Evolutionary conservation across 1,139 yeast genomes (phyloP), one percentile per base, ranked within the genome.

Genomic region (Debaryomyces udenii): DNA sequence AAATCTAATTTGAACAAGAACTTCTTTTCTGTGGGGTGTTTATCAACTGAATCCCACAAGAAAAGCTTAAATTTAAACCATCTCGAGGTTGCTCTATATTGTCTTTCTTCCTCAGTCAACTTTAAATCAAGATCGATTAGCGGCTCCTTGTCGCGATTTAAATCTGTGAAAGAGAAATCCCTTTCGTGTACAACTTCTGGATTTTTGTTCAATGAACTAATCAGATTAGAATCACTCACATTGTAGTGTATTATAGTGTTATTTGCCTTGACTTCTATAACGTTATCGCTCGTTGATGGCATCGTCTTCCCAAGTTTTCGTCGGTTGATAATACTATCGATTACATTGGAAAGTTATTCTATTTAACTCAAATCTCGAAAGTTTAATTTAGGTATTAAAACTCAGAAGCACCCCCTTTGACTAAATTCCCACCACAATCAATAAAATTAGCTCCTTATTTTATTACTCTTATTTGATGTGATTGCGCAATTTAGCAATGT

Each of bases 21-120:
- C 23, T 45, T 50, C 48, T 68, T 68, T 48, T 76, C 80, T 27
- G 55, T 53, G 3, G 75, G 68, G 46, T 74, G 77, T 51, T 73
- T 76, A 38, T 72, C 80, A 10, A 64, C 56, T 4, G 78, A 73
- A 51, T 78, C 82, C 71, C 83, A 74, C 27, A 79, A 47, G 39
- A 70, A 68, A 28, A 46, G 50, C 39, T 54, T 61, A 22, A 68
- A 28, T 36, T 56, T 59, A 46, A 56, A 70, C 55, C 57, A 51
- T 18, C 38, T 37, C 3, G 64, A 51, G 1, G 51, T 57, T 31
- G 57, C 44, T 31, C 70, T 50, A 15, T 38, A 31, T 3, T 44
- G 52, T 4, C 56, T 29, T 38, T 64, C 66, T 40, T 68, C 76
- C 1, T 61, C 59, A 2, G 68, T 55, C 24, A 68, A 50, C 17